Conservation (phyloP, 1,139 yeast genomes). For the Magnusiomyces clavatus region DNA sequence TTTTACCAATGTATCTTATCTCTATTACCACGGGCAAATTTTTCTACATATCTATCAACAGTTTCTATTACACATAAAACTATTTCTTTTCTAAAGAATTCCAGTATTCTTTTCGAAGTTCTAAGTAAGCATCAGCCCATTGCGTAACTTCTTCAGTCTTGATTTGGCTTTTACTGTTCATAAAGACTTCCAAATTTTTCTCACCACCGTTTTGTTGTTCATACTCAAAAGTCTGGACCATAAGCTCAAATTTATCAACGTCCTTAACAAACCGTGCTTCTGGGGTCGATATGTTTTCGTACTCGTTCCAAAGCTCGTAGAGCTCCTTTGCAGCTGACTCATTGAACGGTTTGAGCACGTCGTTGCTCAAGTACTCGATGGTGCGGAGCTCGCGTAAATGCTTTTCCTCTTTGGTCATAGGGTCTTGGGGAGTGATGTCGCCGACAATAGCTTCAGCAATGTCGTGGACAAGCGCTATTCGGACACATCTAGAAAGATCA, state of each 20-base stretch:
- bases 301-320: constrained; percentile 75
- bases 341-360: constrained; percentile 38
- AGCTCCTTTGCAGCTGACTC: constrained; percentile 57
- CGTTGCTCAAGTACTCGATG: constrained; percentile 53
- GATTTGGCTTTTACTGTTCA: constrained; percentile 52
- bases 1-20: neutral
- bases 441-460: constrained; percentile 93
- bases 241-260: constrained; percentile 87
- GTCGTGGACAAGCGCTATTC: constrained; percentile 86
- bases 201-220: constrained; percentile 53
- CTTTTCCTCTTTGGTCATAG: constrained; percentile 60
- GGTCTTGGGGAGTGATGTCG: constrained; percentile 84
- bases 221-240: constrained; percentile 85
- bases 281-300: constrained; percentile 70
- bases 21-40: no score
- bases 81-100: neutral
- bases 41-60: no score
- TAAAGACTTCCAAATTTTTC: constrained; percentile 61
- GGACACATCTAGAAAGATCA: constrained; percentile 55
- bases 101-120: constrained; percentile 47
- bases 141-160: constrained; percentile 64
- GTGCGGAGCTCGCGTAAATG: constrained; percentile 76
- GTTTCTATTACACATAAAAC: neutral
- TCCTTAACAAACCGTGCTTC: constrained; percentile 93
- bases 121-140: constrained; percentile 61